phyloP scores from a whole-genome alignment of 768 basidiomycete genomes.

The Hysterangium stoloniferum region DNA sequence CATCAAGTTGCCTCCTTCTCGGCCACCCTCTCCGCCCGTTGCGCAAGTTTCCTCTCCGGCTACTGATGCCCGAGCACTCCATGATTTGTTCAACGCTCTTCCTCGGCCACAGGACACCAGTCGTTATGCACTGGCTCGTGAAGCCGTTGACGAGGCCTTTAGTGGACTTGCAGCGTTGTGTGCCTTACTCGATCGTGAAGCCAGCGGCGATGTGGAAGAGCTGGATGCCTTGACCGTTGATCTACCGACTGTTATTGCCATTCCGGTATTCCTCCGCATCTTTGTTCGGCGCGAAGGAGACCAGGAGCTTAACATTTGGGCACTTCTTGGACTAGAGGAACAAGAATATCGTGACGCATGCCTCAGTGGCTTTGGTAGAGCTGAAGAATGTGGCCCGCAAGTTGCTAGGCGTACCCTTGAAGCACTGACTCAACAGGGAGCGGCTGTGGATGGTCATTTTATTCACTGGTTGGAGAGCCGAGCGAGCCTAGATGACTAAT shows the following conservation, averaged over 20 bases:
- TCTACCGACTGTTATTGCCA: conserved; percentile 65
- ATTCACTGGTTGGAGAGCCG: conserved; percentile 7
- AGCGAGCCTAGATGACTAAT: not conserved
- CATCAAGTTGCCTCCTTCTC: conserved; percentile 58
- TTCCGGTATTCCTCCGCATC: conserved; percentile 56
- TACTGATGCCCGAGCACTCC: conserved; percentile 54
- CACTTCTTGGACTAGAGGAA: conserved; percentile 51
- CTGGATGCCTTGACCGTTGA: conserved; percentile 50
- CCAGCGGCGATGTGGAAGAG: conserved; percentile 28
- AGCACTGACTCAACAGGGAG: conserved; percentile 26
- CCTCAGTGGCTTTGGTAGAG: conserved; percentile 67
- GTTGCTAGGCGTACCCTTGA: conserved; percentile 54
- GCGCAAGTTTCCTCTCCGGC: conserved; percentile 35
- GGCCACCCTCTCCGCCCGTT: conserved; percentile 43
- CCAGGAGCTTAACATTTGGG: conserved; percentile 32
- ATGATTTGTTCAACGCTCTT: conserved; percentile 49
- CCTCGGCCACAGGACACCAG: conserved; percentile 53
- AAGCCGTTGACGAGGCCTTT: conserved; percentile 77
- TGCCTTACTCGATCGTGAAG: conserved; percentile 39
- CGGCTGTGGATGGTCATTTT: conserved; percentile 1
- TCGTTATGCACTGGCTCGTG: conserved; percentile 45
- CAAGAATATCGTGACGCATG: conserved; percentile 61
- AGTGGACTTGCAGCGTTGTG: conserved; percentile 52
- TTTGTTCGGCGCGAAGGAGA: conserved; percentile 25
- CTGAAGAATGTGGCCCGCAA: conserved; percentile 60